Base-by-base conservation (phyloP, 2,329 filamentous ascomycete genomes). In the Venturia nashicola region DNA sequence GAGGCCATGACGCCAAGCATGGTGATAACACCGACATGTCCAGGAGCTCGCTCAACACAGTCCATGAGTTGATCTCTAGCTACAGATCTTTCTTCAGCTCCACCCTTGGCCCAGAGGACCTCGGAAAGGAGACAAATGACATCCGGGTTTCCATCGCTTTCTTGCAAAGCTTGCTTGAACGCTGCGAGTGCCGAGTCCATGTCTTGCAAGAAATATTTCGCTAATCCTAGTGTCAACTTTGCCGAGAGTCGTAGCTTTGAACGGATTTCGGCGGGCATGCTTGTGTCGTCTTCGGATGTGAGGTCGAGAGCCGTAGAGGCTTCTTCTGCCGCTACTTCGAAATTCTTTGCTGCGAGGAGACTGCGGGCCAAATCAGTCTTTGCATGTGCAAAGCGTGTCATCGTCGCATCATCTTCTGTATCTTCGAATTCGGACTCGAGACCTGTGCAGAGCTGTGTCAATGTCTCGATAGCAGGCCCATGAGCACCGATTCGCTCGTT, bases 81-180 rank as follows among this genome's bases (percentile, higher is more conserved):
- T 66, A 89, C 85, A 61, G 87, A 84, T 59, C 87, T 85, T 64
- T 92, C 89, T 0, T 86, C 81, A 7, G 87, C 84, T 0, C 86
- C 85, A 9, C 90, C 91, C 67, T 90, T 91, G 0, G 92, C 92
- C 93, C 94, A 99, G 0, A 97, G 81, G 0, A 97, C 89, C 74
- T 97, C 91, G 0, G 92, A 89, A 14, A 97, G 80, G 14, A 97
- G 80, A 70, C 92, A 97, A 0, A 91, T 86, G 0, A 93, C 88
- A 71, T 97, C 91, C 0, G 92, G 88, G 66, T 91, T 86, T 44
- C 83, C 83, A 39, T 83, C 78, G 0, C 89, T 91, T 72, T 96
- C 91, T 64, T 86, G 81, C 8, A 97, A 79, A 0, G 91, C 91
- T 2, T 85, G 80, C 67, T 90, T 85, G 74, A 99, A 96, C 76